Evolutionary conservation across 495 filamentous ascomycete genomes (phyloP).

Genomic region (Sabuloglossum arenarium): DNA sequence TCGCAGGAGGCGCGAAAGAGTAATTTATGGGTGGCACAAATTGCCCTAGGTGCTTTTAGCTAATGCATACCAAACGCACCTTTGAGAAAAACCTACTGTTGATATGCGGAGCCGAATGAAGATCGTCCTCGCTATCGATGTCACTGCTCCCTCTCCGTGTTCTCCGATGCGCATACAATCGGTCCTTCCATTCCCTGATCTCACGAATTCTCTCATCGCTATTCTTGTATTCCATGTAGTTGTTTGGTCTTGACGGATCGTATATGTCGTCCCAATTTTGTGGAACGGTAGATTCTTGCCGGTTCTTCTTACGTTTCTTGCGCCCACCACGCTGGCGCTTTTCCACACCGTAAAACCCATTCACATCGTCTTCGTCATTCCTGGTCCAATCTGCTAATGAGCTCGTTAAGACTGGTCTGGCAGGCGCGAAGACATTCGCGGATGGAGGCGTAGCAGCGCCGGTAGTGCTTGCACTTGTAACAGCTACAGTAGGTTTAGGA

Average conservation of each 20-base stretch:
- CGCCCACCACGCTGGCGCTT: constrained; percentile 60
- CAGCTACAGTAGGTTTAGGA: constrained; percentile 19
- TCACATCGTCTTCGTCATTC: constrained; percentile 48
- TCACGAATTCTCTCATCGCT: constrained; percentile 70
- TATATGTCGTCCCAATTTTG: constrained; percentile 92
- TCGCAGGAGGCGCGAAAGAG: constrained; percentile 47
- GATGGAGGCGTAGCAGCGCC: constrained; percentile 7
- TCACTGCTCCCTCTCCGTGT: constrained; percentile 28
- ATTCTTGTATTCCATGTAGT: constrained; percentile 65
- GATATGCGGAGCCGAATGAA: constrained; percentile 22
- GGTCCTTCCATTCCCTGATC: constrained; percentile 72
- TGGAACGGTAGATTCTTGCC: constrained; percentile 32
- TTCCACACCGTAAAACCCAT: constrained; percentile 36
- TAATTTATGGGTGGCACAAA: constrained; percentile 48
- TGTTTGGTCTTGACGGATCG: constrained; percentile 66
- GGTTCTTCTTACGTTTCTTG: constrained; percentile 73
- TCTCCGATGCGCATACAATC: constrained; percentile 57
- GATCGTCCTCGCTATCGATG: constrained; percentile 36
- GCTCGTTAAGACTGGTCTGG: constrained; percentile 26
- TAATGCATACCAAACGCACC: background rate
- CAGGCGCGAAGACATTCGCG: constrained; percentile 6
- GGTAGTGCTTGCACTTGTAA: constrained; percentile 6
- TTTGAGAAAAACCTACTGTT: constrained; percentile 25
- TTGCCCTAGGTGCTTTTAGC: constrained; percentile 25
- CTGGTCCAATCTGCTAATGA: constrained; percentile 73